Base-by-base conservation (phyloP, 2,329 filamentous ascomycete species). In the Cercospora sojina region DNA sequence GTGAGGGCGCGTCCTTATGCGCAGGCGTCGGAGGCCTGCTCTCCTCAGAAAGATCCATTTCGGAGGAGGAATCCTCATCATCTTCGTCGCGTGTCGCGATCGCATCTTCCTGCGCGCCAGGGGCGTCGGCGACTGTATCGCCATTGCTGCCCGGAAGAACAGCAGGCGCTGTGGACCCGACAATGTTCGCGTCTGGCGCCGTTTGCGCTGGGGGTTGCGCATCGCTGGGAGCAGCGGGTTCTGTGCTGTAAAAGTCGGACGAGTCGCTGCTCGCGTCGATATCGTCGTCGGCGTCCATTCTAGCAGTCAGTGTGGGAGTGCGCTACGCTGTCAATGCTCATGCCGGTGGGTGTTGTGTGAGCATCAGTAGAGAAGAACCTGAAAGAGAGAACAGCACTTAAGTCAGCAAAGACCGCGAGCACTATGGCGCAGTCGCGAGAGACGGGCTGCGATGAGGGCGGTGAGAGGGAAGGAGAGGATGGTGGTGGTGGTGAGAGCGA, bases 31-130 rank as follows among this genome's bases (percentile, higher is more conserved):
- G 31, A 13, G 69, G 61, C 35, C 70, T 69, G 66, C 69, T 74
- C 29, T 70, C 64, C 13, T 67, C 62, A n/a, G 74, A 75, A 16
- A 75, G 49, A 18, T 75, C 74, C 74, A 76, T 76, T 27, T 73
- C 74, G 13, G 68, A 70, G 7, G 71, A 74, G 8, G 66, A 67
- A 35, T 74, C 71, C 41, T 67, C 67, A 31, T 72, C 64, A 56
- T 64, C 62, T 9, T 13, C 23, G 8, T 55, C 51, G 51, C 25
- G 51, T 31, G 25, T 55, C 23, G 51, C 51, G 51, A 55, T 31
- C 12, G 67, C 31, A 23, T 63, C 61, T 47, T 29, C 56, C 23
- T 29, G 49, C 13, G 20, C n/a, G 13, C 10, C 51, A 32, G 29
- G 25, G 18, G 35, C 8, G 9, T 59, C 35, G 57, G n/a, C 35